Base-by-base conservation (phyloP, 331 rosid genomes). In the Quercus phellos region DNA sequence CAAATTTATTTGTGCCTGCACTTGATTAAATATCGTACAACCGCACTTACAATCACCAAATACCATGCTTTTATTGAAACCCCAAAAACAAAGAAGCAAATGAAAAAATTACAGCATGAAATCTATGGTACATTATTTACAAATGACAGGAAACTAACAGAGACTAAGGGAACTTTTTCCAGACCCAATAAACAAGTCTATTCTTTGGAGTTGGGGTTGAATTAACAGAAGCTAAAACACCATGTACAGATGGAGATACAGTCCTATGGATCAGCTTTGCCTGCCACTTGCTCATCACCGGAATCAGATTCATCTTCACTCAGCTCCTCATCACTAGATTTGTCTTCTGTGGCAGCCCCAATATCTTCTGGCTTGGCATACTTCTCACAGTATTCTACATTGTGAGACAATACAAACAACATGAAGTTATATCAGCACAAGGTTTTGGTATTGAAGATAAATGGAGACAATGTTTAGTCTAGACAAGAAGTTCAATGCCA, bases 261-360 rank as follows among this genome's bases (percentile, higher is more conserved):
- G 32, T 74, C 67, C 84, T 87, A 90, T 29, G 88, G 93, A 81
- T 90, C 96, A 64, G 96, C 96, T 82, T 83, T 74, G 54, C 93
- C 96, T 32, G 90, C 97, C 26, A 87, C 86, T 68, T 78, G 89
- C 11, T 87, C 95, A 22, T 90, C 97, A 51, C 78, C 61, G 53
- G 91, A 90, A 68, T 86, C 89, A 79, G 84, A 85, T 63, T 89
- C 97, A 72, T 87, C 93, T 78, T 89, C 97, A 73, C 96, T 92
- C 82, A 87, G 81, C 81, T 92, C 96, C 84, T 92, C 96, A 60
- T 89, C 92, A 70, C 90, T 89, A 1, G 93, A 86, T 35, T 86
- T 79, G 75, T 90, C 93, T 77, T 87, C 93, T 30, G 84, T 17
- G 6, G 56, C 86, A 42, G 83, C 90, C 32, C 85, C 95, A 50